Evolutionary conservation across 805 yeast species (phyloP).

Genomic region (Monosporozyma yasuniensis): DNA sequence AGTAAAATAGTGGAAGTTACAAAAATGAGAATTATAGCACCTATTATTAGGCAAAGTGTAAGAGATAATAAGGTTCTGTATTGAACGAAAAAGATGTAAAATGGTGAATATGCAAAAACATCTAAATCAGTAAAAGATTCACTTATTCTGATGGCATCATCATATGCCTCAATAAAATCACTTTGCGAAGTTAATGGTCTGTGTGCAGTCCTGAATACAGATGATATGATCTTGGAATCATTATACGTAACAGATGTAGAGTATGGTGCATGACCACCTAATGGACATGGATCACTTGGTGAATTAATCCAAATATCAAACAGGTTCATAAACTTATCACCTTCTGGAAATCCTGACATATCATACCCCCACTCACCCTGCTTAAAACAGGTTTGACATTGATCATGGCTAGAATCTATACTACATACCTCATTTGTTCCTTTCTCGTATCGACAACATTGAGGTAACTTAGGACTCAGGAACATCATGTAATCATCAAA

Average conservation of each 20-base stretch:
- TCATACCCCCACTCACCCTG: constrained; percentile 56
- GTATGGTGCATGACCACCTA: constrained; percentile 94
- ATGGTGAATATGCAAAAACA: constrained; percentile 85
- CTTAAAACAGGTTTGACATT: constrained; percentile 63
- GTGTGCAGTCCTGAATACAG: constrained; percentile 76
- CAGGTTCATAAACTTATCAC: constrained; percentile 58
- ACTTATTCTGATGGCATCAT: constrained; percentile 59
- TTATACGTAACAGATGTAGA: constrained; percentile 45
- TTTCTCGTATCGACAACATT: constrained; percentile 72
- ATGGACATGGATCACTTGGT: constrained; percentile 84
- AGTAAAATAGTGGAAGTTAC: constrained; percentile 46
- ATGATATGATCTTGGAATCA: constrained; percentile 39
- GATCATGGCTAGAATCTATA: constrained; percentile 22
- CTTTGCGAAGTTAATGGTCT: constrained; percentile 68
- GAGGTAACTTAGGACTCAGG: constrained; percentile 77
- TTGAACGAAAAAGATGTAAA: constrained; percentile 88
- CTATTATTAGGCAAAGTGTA: constrained; percentile 44
- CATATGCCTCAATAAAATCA: constrained; percentile 76
- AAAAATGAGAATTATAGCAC: constrained; percentile 48
- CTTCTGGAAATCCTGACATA: constrained; percentile 80
- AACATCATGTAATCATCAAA: constrained; percentile 82
- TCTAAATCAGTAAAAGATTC: constrained; percentile 48
- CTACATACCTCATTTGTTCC: constrained; percentile 51
- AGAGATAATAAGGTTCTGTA: constrained; percentile 56
- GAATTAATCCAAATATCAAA: constrained; percentile 75